These are phyloP conservation scores for Teratosphaeria pseudoeucalypti DNA, from an alignment of 2,329 filamentous ascomycete species.

Conservation along the genomic window DNA sequence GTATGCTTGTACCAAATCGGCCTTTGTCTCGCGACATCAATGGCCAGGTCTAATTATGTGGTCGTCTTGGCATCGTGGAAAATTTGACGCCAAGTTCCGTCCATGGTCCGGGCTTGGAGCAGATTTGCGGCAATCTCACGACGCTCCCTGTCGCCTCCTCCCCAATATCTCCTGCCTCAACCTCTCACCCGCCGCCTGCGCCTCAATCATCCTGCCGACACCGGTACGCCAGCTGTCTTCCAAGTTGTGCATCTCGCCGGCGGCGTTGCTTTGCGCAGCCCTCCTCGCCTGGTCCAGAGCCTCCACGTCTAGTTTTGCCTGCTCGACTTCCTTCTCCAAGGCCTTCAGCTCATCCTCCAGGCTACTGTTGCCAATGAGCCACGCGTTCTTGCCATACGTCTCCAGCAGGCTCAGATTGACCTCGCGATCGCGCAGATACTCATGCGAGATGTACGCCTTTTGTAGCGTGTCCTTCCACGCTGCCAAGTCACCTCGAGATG, in stretches of 20 bases:
- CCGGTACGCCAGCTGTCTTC: slow-evolving; percentile 72
- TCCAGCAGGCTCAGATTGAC: slow-evolving; percentile 66
- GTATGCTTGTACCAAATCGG: not conserved
- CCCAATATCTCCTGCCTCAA: slow-evolving; percentile 58
- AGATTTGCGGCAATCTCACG: not conserved
- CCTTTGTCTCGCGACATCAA: not conserved
- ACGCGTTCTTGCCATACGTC: slow-evolving; percentile 75
- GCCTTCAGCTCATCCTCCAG: slow-evolving; percentile 60
- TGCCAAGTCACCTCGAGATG: slow-evolving; percentile 33
- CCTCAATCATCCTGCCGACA: slow-evolving; percentile 71
- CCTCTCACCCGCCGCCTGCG: slow-evolving; percentile 71
- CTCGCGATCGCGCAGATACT: slow-evolving; percentile 47
- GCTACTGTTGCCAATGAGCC: slow-evolving; percentile 76
- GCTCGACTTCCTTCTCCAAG: slow-evolving; percentile 66
- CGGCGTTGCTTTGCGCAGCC: slow-evolving; percentile 57
- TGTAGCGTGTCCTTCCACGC: slow-evolving; percentile 43
- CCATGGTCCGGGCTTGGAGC: not conserved
- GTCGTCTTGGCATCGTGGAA: not conserved
- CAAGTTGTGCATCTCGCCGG: slow-evolving; percentile 60
- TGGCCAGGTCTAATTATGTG: not conserved
- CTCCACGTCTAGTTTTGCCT: slow-evolving; percentile 59
- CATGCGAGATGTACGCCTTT: slow-evolving; percentile 47
- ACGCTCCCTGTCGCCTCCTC: slow-evolving; percentile 40
- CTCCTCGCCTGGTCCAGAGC: slow-evolving; percentile 60
- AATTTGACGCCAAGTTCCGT: not conserved